Evolutionary conservation across 1,284 basidiomycete species (phyloP).

Genomic region (Cronartium ribicola): DNA sequence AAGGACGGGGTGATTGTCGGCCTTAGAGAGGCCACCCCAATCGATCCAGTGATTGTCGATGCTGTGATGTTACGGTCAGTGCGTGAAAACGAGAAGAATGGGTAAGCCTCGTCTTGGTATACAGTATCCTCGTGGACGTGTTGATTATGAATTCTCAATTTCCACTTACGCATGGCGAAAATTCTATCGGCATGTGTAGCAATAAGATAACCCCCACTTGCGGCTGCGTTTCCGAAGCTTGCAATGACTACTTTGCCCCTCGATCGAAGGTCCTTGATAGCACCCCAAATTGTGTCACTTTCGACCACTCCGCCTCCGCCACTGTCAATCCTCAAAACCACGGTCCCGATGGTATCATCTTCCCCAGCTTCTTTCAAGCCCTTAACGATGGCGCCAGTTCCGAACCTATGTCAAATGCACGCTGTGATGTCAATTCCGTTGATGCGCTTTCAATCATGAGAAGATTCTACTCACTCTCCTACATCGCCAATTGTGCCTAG

Average conservation of each 20-base stretch:
- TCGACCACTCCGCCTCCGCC: slow-evolving; percentile 54
- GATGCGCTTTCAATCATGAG: background rate
- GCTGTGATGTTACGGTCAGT: slow-evolving; percentile 44
- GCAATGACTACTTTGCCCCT: slow-evolving; percentile 53
- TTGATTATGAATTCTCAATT: background rate
- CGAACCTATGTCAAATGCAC: slow-evolving; percentile 46
- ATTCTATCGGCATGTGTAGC: slow-evolving; percentile 50
- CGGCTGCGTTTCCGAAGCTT: slow-evolving; percentile 53
- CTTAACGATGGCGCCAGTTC: slow-evolving; percentile 51
- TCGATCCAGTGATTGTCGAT: slow-evolving; percentile 54
- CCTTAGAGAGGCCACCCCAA: slow-evolving; percentile 53
- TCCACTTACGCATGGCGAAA: slow-evolving; percentile 45
- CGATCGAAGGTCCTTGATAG: slow-evolving; percentile 51
- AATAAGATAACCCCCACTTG: slow-evolving; percentile 53
- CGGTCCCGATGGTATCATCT: slow-evolving; percentile 51
- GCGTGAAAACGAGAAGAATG: background rate
- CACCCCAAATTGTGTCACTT: slow-evolving; percentile 54
- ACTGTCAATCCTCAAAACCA: slow-evolving; percentile 54
- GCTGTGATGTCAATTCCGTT: background rate
- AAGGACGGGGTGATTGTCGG: slow-evolving; percentile 53
- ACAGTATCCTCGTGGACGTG: too few relatives aligned
- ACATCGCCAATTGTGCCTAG: slow-evolving; percentile 50
- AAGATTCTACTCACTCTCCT: slow-evolving; percentile 27
- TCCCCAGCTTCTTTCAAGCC: slow-evolving; percentile 54
- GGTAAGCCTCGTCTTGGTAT: too few relatives aligned